These are phyloP conservation scores for Cantharellus cinnabarinus DNA, from an alignment of 768 basidiomycete genomes.

Conservation along the genomic window DNA sequence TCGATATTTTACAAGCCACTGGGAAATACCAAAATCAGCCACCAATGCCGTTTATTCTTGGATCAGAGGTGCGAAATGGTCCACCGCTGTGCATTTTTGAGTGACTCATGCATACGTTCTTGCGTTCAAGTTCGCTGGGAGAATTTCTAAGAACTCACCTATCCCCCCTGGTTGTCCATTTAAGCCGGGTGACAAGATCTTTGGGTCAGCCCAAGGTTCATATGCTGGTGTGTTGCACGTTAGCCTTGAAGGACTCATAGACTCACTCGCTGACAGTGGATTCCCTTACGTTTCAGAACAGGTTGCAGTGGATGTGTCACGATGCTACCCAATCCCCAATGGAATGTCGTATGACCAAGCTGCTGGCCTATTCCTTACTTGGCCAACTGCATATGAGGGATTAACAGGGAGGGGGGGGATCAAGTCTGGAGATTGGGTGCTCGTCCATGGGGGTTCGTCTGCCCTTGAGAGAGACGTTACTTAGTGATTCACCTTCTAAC, in stretches of 20 bases:
- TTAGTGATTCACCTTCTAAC: not conserved
- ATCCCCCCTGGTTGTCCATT: conserved; percentile 64
- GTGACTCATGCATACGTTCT: not conserved
- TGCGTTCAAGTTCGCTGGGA: conserved; percentile 48
- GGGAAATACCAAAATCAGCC: conserved; percentile 55
- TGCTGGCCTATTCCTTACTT: conserved; percentile 70
- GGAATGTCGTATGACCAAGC: conserved; percentile 57
- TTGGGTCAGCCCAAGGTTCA: conserved; percentile 61
- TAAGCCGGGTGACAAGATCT: conserved; percentile 70
- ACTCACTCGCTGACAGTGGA: not conserved
- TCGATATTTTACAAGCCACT: conserved; percentile 67
- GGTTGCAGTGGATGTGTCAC: conserved; percentile 31
- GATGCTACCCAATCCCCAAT: conserved; percentile 48
- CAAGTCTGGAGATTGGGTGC: conserved; percentile 72
- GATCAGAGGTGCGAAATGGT: not conserved
- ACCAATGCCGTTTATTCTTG: not conserved
- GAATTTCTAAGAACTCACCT: conserved; percentile 43
- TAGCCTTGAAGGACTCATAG: not conserved
- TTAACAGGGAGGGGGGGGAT: conserved; percentile 68
- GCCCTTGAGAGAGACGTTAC: not conserved
- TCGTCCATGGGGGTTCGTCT: conserved; percentile 51
- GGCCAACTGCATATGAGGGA: conserved; percentile 86
- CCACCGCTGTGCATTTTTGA: not conserved
- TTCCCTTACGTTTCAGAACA: conserved; percentile 32
- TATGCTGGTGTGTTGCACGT: conserved; percentile 17